Conservation (phyloP, 768 basidiomycete species). For the Mycena vulgaris region DNA sequence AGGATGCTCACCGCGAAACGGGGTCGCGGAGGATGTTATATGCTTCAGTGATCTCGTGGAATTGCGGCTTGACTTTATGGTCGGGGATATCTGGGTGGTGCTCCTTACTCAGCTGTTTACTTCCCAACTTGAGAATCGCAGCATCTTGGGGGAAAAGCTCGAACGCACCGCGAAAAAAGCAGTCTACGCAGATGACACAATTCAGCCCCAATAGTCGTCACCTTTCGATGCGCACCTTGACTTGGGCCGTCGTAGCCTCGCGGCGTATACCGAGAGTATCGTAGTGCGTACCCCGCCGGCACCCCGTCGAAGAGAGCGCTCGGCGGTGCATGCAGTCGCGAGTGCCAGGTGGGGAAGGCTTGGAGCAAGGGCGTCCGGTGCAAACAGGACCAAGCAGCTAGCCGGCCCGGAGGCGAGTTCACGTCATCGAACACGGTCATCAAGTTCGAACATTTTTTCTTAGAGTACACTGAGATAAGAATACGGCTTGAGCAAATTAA, state of each 20-base stretch:
- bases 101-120: constrained; percentile 28
- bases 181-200: constrained; percentile 6
- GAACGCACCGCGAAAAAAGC: constrained; percentile 33
- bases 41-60: constrained; percentile 35
- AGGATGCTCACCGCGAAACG: constrained; percentile 27
- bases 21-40: constrained; percentile 37
- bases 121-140: background rate
- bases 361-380: constrained; percentile 1
- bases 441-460: too few species aligned
- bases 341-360: background rate
- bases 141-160: background rate
- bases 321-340: constrained; percentile 35
- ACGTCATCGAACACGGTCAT: too few species aligned
- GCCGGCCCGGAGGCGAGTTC: too few species aligned
- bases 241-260: constrained; percentile 19
- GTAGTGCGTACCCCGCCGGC: constrained; percentile 36
- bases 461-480: too few species aligned
- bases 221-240: constrained; percentile 22
- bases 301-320: constrained; percentile 27
- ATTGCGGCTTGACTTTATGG: constrained; percentile 31
- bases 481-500: too few species aligned
- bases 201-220: background rate
- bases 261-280: constrained; percentile 22
- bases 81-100: constrained; percentile 37
- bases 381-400: background rate